Percentiles rank a stretch among this genome's conserved stretches.
Conservation (phyloP, 2,329 filamentous ascomycete species). For the Arthrinium puccinioides region DNA sequence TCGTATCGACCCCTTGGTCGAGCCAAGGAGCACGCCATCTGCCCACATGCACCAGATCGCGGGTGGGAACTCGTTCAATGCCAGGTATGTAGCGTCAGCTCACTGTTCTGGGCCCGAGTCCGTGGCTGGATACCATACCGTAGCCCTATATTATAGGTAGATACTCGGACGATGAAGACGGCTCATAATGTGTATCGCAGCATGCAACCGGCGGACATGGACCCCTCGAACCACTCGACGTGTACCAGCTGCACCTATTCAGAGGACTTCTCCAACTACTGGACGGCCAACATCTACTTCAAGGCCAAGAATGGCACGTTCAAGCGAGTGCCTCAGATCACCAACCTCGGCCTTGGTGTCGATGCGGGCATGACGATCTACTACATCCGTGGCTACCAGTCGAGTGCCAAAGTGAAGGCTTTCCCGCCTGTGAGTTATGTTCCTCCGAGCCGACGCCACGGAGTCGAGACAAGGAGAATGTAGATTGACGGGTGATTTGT, state of each 20-base stretch:
- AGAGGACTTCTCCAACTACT: conserved; percentile 25
- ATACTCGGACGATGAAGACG: background rate
- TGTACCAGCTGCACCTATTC: conserved; percentile 25
- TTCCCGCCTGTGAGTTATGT: conserved; percentile 19
- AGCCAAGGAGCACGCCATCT: conserved; percentile 21
- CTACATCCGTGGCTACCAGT: conserved; percentile 23
- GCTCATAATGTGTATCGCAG: background rate
- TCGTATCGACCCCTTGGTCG: conserved; percentile 22
- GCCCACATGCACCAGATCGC: conserved; percentile 25
- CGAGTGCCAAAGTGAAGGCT: conserved; percentile 18
- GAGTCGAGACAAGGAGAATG: background rate
- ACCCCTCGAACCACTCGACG: conserved; percentile 17
- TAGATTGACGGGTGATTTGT: background rate
- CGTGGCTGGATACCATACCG: background rate
- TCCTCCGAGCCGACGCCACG: background rate
- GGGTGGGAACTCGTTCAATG: conserved; percentile 24
- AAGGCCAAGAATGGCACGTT: conserved; percentile 22
- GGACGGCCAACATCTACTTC: conserved; percentile 25
- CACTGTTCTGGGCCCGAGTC: background rate
- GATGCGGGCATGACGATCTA: conserved; percentile 23
- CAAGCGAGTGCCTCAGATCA: conserved; percentile 22
- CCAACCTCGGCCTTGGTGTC: conserved; percentile 21
- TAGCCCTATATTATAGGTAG: no score
- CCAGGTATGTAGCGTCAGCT: no score
- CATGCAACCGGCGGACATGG: conserved; percentile 11